Conservation (phyloP, 805 yeast genomes). For the Grigorovia yakushimaensis region DNA sequence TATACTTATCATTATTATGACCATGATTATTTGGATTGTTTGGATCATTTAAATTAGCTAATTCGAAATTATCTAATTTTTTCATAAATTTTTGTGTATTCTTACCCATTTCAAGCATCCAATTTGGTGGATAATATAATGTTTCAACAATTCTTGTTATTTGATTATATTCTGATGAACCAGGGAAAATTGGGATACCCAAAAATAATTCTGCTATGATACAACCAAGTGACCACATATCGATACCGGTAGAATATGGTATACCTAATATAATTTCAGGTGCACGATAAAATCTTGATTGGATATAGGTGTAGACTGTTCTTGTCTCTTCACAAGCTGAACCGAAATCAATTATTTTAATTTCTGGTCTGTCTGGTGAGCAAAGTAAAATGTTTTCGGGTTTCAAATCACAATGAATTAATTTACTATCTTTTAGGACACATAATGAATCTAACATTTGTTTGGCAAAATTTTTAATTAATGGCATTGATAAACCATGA, state of each 20-base stretch:
- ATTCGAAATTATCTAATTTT: constrained; percentile 11
- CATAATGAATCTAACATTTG: constrained; percentile 77
- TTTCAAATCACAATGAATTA: constrained; percentile 93
- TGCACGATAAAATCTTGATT: constrained; percentile 84
- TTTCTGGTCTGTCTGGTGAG: constrained; percentile 60
- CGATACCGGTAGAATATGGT: constrained; percentile 87
- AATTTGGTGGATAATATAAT: constrained; percentile 80
- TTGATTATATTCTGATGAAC: constrained; percentile 89
- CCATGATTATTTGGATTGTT: neutral
- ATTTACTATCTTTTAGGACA: constrained; percentile 68
- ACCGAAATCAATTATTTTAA: constrained; percentile 93
- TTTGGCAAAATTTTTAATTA: constrained; percentile 66
- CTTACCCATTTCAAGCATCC: constrained; percentile 96
- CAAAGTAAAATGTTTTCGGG: constrained; percentile 88
- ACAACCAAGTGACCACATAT: constrained; percentile 96
- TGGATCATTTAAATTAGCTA: neutral
- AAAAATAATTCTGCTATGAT: constrained; percentile 82
- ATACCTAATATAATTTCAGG: constrained; percentile 91
- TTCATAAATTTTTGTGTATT: constrained; percentile 54
- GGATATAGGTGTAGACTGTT: constrained; percentile 83
- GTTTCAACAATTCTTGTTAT: constrained; percentile 71
- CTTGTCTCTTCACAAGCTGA: constrained; percentile 89
- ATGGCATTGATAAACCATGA: constrained; percentile 73
- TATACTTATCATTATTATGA: constrained; percentile 14
- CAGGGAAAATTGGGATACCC: constrained; percentile 92